Percentiles rank a stretch among this genome's conserved stretches.
Evolutionary conservation across 805 yeast genomes (phyloP).

Genomic region (Candida golubevii): DNA sequence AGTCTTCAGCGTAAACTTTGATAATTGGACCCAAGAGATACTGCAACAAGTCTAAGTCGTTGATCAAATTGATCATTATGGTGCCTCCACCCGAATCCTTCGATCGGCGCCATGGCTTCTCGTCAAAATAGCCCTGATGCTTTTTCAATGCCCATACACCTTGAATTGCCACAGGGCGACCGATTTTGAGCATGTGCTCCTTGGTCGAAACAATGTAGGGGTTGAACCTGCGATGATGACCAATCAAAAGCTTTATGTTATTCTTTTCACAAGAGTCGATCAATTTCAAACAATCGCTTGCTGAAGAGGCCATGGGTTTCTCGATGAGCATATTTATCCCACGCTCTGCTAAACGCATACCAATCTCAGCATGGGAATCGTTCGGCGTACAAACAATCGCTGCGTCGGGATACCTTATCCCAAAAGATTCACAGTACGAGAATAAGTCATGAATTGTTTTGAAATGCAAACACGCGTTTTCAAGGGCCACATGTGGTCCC

Average conservation of each 20-base stretch:
- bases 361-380: slow-evolving; percentile 35
- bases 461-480: slow-evolving; percentile 18
- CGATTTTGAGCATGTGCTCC: slow-evolving; percentile 27
- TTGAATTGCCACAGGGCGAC: slow-evolving; percentile 34
- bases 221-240: slow-evolving; percentile 42
- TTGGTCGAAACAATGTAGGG: slow-evolving; percentile 39
- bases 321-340: slow-evolving; percentile 39
- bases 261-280: slow-evolving; percentile 22
- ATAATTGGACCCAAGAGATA: slow-evolving; percentile 38
- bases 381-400: slow-evolving; percentile 42
- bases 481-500: slow-evolving; percentile 18
- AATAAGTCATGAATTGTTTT: slow-evolving; percentile 18
- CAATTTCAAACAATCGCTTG: slow-evolving; percentile 31
- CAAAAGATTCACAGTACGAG: slow-evolving; percentile 14
- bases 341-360: slow-evolving; percentile 28
- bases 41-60: slow-evolving; percentile 39
- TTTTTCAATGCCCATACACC: slow-evolving; percentile 40
- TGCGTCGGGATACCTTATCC: slow-evolving; percentile 30
- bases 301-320: slow-evolving; percentile 36
- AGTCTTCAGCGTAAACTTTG: slow-evolving; percentile 36
- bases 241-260: slow-evolving; percentile 33
- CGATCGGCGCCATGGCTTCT: slow-evolving; percentile 38
- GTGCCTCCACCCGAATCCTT: slow-evolving; percentile 36
- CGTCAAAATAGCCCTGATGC: slow-evolving; percentile 30
- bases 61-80: slow-evolving; percentile 37